Evolutionary conservation across 2,329 filamentous ascomycete species (phyloP).

Genomic region (Colletotrichum somersetense): DNA sequence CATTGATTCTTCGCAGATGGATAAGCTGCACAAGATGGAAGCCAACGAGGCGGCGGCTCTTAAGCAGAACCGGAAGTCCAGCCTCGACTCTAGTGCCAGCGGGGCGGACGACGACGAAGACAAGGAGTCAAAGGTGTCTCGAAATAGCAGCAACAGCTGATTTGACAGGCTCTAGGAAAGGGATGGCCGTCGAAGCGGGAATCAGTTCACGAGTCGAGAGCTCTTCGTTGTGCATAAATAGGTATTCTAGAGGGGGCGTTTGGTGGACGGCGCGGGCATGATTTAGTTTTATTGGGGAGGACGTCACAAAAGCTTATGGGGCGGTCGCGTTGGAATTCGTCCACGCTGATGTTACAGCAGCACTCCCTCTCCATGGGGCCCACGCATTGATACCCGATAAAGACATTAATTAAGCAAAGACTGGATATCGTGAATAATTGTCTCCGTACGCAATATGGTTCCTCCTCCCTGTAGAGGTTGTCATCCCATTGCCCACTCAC

Average conservation of each 20-base stretch:
- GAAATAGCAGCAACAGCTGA: conserved; percentile 37
- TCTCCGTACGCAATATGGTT: not conserved
- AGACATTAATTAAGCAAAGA: conserved; percentile 14
- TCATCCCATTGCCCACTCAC: too few species aligned
- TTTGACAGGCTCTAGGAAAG: not conserved
- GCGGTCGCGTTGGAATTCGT: not conserved
- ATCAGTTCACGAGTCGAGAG: not conserved
- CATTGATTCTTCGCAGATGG: conserved; percentile 62
- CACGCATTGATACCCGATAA: conserved; percentile 39
- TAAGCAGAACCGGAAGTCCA: conserved; percentile 45
- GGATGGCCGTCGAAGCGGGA: conserved; percentile 18
- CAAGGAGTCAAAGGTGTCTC: conserved; percentile 46
- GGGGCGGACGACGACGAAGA: conserved; percentile 53
- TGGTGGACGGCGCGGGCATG: conserved; percentile 26
- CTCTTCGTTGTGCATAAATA: not conserved
- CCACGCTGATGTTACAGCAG: not conserved
- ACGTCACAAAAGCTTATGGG: not conserved
- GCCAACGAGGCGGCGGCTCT: conserved; percentile 69
- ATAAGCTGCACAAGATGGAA: conserved; percentile 71
- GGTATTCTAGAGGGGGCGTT: conserved; percentile 19
- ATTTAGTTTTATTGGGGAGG: not conserved
- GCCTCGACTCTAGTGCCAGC: conserved; percentile 47
- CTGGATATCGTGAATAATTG: not conserved
- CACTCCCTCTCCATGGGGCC: not conserved
- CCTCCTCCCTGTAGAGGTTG: not conserved